Percentiles rank a stretch among this genome's conserved stretches.
Conservation (phyloP, 2,329 filamentous ascomycete species). For the Ophiostoma tasmaniense region DNA sequence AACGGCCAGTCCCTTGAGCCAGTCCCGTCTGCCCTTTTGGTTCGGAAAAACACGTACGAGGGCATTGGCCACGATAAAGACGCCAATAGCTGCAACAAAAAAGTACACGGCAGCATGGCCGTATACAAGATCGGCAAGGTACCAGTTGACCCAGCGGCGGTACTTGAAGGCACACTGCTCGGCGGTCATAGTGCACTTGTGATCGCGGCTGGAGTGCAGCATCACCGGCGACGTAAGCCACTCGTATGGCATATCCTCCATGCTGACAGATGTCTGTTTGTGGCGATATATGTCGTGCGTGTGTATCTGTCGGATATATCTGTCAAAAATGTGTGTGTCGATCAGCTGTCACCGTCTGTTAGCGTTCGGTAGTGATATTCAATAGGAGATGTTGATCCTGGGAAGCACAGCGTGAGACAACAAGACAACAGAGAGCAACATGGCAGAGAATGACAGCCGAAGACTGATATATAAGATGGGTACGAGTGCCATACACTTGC, state of each 20-base stretch:
- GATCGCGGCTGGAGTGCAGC: slow-evolving; percentile 31
- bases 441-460: not conserved
- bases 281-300: no score
- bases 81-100: slow-evolving; percentile 4
- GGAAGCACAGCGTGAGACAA: not conserved
- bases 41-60: not conserved
- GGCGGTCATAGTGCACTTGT: slow-evolving; percentile 30
- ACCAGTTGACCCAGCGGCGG: slow-evolving; percentile 32
- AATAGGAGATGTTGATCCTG: not conserved
- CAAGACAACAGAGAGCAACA: not conserved
- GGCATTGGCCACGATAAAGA: not conserved
- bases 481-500: not conserved
- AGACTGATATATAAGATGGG: not conserved
- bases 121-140: slow-evolving; percentile 12
- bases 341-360: not conserved
- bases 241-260: slow-evolving; percentile 11
- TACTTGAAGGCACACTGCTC: slow-evolving; percentile 39
- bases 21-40: not conserved
- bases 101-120: slow-evolving; percentile 12
- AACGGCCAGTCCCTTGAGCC: not conserved
- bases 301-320: no score
- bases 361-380: not conserved
- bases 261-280: not conserved
- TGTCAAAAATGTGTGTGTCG: not conserved
- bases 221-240: slow-evolving; percentile 36